Conservation (phyloP, 1,139 yeast genomes). For the Keqinozyma sinolaborantium region DNA sequence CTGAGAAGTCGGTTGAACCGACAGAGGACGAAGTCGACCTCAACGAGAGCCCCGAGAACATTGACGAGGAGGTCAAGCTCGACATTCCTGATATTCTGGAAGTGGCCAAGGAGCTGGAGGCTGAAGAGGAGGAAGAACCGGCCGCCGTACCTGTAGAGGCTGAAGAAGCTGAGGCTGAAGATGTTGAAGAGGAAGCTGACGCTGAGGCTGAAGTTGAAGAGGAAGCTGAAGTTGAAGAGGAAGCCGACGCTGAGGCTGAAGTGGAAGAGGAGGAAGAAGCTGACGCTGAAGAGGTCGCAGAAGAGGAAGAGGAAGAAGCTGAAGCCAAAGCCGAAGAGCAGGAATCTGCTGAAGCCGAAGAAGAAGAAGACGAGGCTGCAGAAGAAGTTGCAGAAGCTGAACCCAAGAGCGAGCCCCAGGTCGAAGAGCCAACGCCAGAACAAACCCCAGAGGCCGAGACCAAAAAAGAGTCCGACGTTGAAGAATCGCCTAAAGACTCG, state of each 20-base stretch:
- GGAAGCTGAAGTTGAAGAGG: constrained; percentile 2
- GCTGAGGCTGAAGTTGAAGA: constrained; percentile 1
- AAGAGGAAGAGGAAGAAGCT: constrained; percentile 4
- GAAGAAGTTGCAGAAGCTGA: constrained; percentile 3
- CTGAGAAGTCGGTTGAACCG: not conserved
- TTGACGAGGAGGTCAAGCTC: constrained; percentile 1
- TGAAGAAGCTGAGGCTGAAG: not conserved
- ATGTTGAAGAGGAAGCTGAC: not conserved
- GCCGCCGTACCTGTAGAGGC: no score
- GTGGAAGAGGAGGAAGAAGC: not conserved
- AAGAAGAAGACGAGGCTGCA: constrained; percentile 4
- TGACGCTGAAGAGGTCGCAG: constrained; percentile 1
- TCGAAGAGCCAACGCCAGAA: constrained; percentile 4
- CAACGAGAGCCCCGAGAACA: not conserved
- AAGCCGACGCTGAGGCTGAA: constrained; percentile 3
- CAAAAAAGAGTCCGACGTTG: constrained; percentile 1
- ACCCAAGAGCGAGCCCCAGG: constrained; percentile 3
- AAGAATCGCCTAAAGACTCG: constrained; percentile 1
- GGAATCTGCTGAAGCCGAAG: constrained; percentile 1
- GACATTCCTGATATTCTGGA: not conserved
- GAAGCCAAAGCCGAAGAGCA: constrained; percentile 5
- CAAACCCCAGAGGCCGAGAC: constrained; percentile 3
- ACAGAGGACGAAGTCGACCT: constrained; percentile 1
- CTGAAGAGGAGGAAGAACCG: no score
- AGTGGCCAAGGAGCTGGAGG: not conserved